Base-by-base conservation (phyloP, 805 yeast genomes). In the Spathaspora girioi region DNA sequence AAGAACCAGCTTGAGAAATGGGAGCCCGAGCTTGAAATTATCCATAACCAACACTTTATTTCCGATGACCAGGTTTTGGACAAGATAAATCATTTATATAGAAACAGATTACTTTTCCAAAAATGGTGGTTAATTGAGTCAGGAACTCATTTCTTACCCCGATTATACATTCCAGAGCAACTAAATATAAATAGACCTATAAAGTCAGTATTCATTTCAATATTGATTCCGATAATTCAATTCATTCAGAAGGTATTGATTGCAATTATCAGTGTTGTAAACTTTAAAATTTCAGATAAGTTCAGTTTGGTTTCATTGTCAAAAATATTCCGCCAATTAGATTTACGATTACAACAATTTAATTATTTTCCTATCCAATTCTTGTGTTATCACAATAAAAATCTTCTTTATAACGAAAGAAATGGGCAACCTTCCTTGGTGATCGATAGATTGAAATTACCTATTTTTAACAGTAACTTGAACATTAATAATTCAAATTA, bases 301-400 rank as follows among this genome's bases (percentile, higher is more conserved):
- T 58, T 77, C 45, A 68, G 66, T 38, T 61, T 75, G 6, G 69
- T 72, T 23, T 74, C 73, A 15, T 45, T 73, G 0, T 85, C 89
- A 14, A 86, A 84, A 2, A 78, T 87, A 1, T 84, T 89, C 4
- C 84, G 84, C 59, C 98, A 93, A 64, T 70, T 91, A 1, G 96
- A 90, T 63, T 69, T 90, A 27, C 69, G 97, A 44, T 68, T 88
- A 12, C 85, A 83, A 54, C 97, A 92, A 58, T 64, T 89, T 14
- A 81, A 88, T 57, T 85, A 81, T 59, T 81, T 91, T 59, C 97
- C 97, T 0, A 75, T 81, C 1, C 97, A 92, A 62, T 89, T 87
- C 59, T 64, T 82, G 46, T 79, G 83, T 47, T 80, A 79, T 57
- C 73, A 76, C 56, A 81, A 71, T 58, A 60, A 72, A 57, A 58